Conservation (phyloP, 768 basidiomycete genomes). For the Rhizopogon vulgaris region DNA sequence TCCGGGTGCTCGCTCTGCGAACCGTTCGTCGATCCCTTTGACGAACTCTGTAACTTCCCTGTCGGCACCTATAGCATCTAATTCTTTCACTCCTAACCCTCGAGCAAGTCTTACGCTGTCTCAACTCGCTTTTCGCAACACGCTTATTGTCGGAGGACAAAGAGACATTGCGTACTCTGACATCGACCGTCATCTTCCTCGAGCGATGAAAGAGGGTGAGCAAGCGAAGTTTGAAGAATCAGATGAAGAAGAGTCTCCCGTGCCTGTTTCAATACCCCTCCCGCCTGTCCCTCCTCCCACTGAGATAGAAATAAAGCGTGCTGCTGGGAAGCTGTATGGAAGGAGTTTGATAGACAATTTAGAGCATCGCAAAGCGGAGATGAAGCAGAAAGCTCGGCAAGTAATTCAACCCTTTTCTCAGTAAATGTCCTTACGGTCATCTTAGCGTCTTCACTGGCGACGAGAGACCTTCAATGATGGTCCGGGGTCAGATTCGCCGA, state of each 20-base stretch:
- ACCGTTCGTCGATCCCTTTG: slow-evolving; percentile 38
- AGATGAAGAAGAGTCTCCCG: slow-evolving; percentile 29
- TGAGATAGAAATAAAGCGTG: slow-evolving; percentile 36
- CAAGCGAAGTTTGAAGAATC: slow-evolving; percentile 50
- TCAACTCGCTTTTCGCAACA: slow-evolving; percentile 83
- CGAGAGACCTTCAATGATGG: slow-evolving; percentile 91
- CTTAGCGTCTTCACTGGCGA: slow-evolving; percentile 83
- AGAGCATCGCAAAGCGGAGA: slow-evolving; percentile 73
- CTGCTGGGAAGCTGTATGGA: slow-evolving; percentile 80
- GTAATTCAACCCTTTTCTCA: slow-evolving; percentile 9
- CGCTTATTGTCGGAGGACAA: slow-evolving; percentile 64
- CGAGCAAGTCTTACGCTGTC: slow-evolving; percentile 65
- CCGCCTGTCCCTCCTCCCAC: slow-evolving; percentile 24
- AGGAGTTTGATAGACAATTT: slow-evolving; percentile 88
- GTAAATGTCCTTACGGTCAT: neutral
- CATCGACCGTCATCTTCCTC: slow-evolving; percentile 54
- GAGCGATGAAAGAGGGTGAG: slow-evolving; percentile 75
- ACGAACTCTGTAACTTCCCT: slow-evolving; percentile 23
- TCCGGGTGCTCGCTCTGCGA: slow-evolving; percentile 57
- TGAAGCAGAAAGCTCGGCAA: slow-evolving; percentile 82
- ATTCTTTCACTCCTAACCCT: slow-evolving; percentile 77
- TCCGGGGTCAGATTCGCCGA: slow-evolving; percentile 48
- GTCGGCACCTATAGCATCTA: slow-evolving; percentile 41
- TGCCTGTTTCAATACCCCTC: slow-evolving; percentile 23
- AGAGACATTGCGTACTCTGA: slow-evolving; percentile 57